Conservation (phyloP, 805 yeast genomes). For the Isabelozyma heimii region DNA sequence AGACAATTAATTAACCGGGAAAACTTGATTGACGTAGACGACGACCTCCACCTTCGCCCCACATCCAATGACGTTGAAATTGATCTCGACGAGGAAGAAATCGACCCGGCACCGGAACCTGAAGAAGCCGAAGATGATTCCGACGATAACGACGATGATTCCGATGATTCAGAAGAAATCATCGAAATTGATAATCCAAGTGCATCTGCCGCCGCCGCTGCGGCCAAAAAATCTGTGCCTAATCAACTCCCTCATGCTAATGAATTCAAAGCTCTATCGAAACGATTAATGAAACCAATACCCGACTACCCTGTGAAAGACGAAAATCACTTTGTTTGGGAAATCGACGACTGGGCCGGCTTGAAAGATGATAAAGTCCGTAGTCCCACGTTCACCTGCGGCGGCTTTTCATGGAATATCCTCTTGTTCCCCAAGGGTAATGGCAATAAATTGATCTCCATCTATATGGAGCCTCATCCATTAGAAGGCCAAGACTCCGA, state of each 20-base stretch:
- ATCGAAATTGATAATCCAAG: slow-evolving; percentile 1
- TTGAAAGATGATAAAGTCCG: slow-evolving; percentile 44
- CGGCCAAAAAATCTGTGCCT: neutral
- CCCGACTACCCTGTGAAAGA: slow-evolving; percentile 39
- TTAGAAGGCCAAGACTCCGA: slow-evolving; percentile 32
- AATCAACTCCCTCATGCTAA: slow-evolving; percentile 23
- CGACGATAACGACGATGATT: slow-evolving; percentile 9
- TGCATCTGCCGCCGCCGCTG: neutral
- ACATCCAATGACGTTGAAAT: slow-evolving; percentile 6
- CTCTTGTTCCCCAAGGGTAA: slow-evolving; percentile 79
- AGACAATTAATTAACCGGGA: slow-evolving; percentile 1
- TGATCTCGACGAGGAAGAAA: slow-evolving; percentile 9
- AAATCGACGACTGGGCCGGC: slow-evolving; percentile 46
- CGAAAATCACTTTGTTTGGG: slow-evolving; percentile 45
- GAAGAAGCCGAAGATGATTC: slow-evolving; percentile 13
- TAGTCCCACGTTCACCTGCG: slow-evolving; percentile 50
- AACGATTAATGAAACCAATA: slow-evolving; percentile 33
- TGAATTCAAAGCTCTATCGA: slow-evolving; percentile 25
- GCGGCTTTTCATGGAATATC: slow-evolving; percentile 65
- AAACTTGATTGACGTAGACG: neutral
- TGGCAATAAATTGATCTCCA: slow-evolving; percentile 52
- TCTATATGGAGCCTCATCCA: slow-evolving; percentile 78
- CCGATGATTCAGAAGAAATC: slow-evolving; percentile 2
- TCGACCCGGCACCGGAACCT: slow-evolving; percentile 10
- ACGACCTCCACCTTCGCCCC: neutral